These are phyloP conservation scores for Solanum lignicaule DNA, from an alignment of 257 asterid genomes.

Conservation along the genomic window DNA sequence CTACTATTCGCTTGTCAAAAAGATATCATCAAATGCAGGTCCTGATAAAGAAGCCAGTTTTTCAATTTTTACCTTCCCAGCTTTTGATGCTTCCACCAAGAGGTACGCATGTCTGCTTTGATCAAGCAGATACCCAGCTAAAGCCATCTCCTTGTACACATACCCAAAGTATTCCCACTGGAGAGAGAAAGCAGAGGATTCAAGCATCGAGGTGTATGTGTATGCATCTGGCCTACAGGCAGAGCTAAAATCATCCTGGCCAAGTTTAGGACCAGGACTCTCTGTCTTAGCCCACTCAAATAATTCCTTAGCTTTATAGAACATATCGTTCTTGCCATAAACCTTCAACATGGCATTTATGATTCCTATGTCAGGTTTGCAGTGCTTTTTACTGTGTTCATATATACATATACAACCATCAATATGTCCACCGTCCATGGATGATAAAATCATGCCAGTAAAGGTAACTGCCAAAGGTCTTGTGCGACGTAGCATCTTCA, in stretches of 20 bases:
- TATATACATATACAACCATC: conserved; percentile 52
- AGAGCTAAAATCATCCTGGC: conserved; percentile 8
- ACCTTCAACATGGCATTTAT: conserved; percentile 80
- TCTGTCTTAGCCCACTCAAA: conserved; percentile 47
- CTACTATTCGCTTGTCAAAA: background rate
- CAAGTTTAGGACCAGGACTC: conserved; percentile 15
- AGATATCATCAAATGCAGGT: background rate
- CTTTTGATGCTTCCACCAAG: conserved; percentile 64
- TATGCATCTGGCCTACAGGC: conserved; percentile 38
- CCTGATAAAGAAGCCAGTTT: background rate
- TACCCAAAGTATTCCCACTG: conserved; percentile 92
- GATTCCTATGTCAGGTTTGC: conserved; percentile 58
- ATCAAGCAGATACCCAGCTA: conserved; percentile 47
- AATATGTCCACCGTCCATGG: conserved; percentile 77
- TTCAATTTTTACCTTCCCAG: conserved; percentile 64
- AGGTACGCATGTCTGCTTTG: conserved; percentile 37
- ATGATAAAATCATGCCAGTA: conserved; percentile 77
- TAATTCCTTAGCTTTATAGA: conserved; percentile 67
- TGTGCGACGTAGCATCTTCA: conserved; percentile 28
- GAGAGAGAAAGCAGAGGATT: conserved; percentile 68
- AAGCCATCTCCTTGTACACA: conserved; percentile 70
- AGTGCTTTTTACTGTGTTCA: conserved; percentile 47
- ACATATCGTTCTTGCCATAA: conserved; percentile 67
- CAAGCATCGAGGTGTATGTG: conserved; percentile 75
- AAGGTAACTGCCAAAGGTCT: conserved; percentile 67